Evolutionary conservation across 345 rosid species (phyloP).

Genomic region (Raphanus sativus): DNA sequence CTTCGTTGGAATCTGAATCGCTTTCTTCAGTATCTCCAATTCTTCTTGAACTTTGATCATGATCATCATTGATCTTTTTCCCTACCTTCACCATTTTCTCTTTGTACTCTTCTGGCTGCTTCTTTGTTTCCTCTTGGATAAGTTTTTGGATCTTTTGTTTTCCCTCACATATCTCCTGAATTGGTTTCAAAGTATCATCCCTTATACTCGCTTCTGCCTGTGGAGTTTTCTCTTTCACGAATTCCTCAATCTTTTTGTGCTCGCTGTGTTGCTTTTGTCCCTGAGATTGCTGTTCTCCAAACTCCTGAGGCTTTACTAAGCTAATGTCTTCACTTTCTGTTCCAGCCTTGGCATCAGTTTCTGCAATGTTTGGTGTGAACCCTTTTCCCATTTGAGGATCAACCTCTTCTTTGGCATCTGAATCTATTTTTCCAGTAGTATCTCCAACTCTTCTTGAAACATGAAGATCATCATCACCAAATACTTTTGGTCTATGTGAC

Average conservation of each 20-base stretch:
- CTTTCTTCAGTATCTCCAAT: background rate
- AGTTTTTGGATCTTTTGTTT: background rate
- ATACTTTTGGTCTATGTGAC: too few relatives aligned
- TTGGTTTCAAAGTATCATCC: background rate
- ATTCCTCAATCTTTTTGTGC: background rate
- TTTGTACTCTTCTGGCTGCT: conserved; percentile 2
- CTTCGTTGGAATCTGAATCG: background rate
- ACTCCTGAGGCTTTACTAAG: too few relatives aligned
- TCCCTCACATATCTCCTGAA: conserved; percentile 13
- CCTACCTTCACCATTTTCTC: background rate
- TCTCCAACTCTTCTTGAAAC: too few relatives aligned
- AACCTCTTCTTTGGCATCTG: background rate
- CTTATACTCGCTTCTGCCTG: background rate
- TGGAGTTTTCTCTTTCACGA: conserved; percentile 3
- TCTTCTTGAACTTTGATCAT: too few relatives aligned
- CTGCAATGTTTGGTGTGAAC: background rate
- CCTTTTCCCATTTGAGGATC: background rate
- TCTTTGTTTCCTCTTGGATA: background rate
- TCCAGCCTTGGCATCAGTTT: conserved; percentile 12
- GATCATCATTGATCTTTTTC: background rate
- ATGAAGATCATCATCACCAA: too few relatives aligned
- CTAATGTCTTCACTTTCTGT: background rate
- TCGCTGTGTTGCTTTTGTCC: background rate
- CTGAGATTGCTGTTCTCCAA: background rate
- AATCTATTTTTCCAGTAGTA: background rate